Base-by-base conservation (phyloP, 257 asterid species). In the Ajuga chamaepitys region DNA sequence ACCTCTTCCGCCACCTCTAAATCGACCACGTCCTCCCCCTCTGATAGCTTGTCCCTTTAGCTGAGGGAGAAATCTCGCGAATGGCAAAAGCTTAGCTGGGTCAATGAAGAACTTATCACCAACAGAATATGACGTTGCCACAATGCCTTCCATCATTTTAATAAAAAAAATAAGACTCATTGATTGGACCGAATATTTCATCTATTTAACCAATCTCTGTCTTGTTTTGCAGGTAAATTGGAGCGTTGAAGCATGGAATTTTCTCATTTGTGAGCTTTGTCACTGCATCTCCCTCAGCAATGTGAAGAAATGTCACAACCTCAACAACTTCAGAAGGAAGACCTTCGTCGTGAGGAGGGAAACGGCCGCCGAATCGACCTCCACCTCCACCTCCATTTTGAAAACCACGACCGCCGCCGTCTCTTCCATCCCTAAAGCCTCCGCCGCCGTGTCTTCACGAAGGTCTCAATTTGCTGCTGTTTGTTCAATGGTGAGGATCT, bases 141-240 rank as follows among this genome's bases (percentile, higher is more conserved):
- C 92, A 56, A 92, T 84, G 30, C 97, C 97, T 72, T 89, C 97
- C 86, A 77, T 77, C 97, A 90, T 94, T 76, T 94, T 89, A 46
- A 89, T 53, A n/a, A 4, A 70, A 88, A 63, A 91, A 91, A 38
- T 58, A 71, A 34, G 99, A 88, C 61, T 94, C 97, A 62, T 94
- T 94, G 67, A 94, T 90, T 38, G 99, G 95, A 17, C 99, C 99
- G 47, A 94, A 94, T 16, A 94, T 94, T 59, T 94, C 99, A 74
- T 94, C 99, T 1, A 90, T 97, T 85, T 94, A 90, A 37, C 99
- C 99, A 57, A 94, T 90, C 85, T 88, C 96, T 5, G 97, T 94
- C 83, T 79, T 94, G 73, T 94, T 94, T 64, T 85, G 81, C 37
- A 91, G 98, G 71, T 91, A 91, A 59, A 94, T 90, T 0, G 99